Conservation (phyloP, 78 protist genomes). For the Paratrimastix pyriformis region DNA sequence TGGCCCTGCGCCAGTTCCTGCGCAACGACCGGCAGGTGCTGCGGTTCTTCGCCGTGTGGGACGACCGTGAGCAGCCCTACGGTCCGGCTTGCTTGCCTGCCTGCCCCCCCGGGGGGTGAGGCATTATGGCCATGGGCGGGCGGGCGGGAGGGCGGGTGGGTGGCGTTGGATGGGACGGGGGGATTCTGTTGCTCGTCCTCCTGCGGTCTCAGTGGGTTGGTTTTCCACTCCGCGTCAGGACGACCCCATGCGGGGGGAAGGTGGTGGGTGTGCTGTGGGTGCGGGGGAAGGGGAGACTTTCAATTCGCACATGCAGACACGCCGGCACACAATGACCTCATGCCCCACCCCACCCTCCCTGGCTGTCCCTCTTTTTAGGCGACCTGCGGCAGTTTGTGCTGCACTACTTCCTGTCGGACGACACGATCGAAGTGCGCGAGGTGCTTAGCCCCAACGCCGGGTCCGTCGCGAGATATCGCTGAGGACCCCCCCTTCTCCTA, state of each 20-base stretch:
- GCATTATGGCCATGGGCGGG: background rate
- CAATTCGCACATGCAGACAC: background rate
- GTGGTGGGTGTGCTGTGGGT: too few species aligned
- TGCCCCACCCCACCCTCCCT: background rate
- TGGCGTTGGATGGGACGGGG: background rate
- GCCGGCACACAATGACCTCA: background rate
- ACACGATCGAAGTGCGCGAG: constrained; percentile 46
- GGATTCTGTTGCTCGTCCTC: background rate
- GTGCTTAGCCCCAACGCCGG: constrained; percentile 45
- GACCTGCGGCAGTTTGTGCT: constrained; percentile 29
- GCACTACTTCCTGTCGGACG: constrained; percentile 62
- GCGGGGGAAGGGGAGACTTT: background rate
- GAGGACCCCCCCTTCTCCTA: too few species aligned
- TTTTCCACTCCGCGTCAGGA: background rate
- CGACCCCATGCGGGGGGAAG: too few species aligned
- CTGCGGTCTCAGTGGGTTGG: background rate
- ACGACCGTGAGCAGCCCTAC: constrained; percentile 33
- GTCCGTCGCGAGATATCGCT: constrained; percentile 44
- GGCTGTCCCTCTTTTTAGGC: background rate
- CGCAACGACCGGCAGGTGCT: constrained; percentile 54
- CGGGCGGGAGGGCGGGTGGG: background rate
- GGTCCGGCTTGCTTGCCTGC: too few species aligned
- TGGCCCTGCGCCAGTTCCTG: constrained; percentile 26
- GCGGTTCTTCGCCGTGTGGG: constrained; percentile 59
- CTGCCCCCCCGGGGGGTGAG: too few species aligned